Evolutionary conservation across 306 rosid species (phyloP), one percentile per base, ranked within the genome.

Genomic region (Cucurbita argyrosperma): DNA sequence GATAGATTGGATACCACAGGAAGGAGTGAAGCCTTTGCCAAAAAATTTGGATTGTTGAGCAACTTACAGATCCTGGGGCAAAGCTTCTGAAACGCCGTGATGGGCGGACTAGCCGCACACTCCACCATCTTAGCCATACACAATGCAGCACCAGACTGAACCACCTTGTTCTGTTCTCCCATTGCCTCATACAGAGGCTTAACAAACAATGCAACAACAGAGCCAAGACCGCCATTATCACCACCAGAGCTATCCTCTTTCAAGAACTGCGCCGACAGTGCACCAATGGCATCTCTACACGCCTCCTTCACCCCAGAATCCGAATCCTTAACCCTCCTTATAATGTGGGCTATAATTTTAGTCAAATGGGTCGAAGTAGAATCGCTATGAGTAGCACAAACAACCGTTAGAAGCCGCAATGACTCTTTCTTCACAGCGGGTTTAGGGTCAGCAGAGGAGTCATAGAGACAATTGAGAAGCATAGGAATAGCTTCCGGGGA

Each of bases 11-110:
- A 82, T 56, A 95, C 92, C 63, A 95, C 96, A 4, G 96, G 88
- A 72, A 95, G 79, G 72, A 95, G 85, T 8, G 99, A 79, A 37
- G 92, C 87, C 70, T 88, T 95, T 1, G 96, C 90, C 86, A 87
- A 77, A 76, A 95, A 91, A 79, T 95, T 89, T 18, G 96, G 96
- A 71, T 79, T 89, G 74, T 80, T 88, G 39, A 95, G 88, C 75
- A 95, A 72, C 83, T 91, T 91, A 78, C 88, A 95, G 85, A 95
- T 91, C 96, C 90, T 91, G 1, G 96, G 96, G 76, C 97, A 95
- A 4, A 95, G 86, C 87, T 88, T 95, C 85, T 91, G 97, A 61
- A 95, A 95, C 30, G 91, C 82, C 0, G 80, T 26, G 19, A 87
- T 82, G 5, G 96, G 95, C 9, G 84, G 84, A 6, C 80, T 81